Conservation (phyloP, 805 yeast genomes). For the Lachancea kluyveri region DNA sequence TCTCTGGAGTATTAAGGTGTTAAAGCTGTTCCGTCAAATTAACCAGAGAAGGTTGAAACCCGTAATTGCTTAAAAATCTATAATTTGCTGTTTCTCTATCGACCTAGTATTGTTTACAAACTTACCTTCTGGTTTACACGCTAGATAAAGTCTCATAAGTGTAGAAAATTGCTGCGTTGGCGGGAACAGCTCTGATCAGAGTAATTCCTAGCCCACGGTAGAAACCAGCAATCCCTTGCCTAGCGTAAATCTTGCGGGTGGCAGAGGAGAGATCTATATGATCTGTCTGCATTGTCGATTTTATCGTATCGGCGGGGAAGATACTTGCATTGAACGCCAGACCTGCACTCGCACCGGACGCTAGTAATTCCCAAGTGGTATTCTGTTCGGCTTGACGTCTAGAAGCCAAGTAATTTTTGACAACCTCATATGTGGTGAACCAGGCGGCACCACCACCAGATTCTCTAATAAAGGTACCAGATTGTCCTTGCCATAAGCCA, state of each 20-base stretch:
- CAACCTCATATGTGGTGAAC: slow-evolving; percentile 83
- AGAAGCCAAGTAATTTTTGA: slow-evolving; percentile 32
- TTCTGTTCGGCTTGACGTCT: slow-evolving; percentile 23
- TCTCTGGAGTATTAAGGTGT: slow-evolving; percentile 46
- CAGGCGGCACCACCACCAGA: slow-evolving; percentile 88
- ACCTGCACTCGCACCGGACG: slow-evolving; percentile 87
- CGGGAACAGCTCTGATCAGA: slow-evolving; percentile 74
- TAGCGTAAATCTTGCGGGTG: slow-evolving; percentile 35
- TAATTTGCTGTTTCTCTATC: too few species aligned
- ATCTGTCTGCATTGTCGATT: slow-evolving; percentile 67
- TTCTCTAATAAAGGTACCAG: slow-evolving; percentile 76
- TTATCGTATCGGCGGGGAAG: slow-evolving; percentile 88
- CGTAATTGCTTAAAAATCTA: too few species aligned
- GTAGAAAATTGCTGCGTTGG: slow-evolving; percentile 81
- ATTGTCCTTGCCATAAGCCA: slow-evolving; percentile 87
- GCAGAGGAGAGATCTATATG: slow-evolving; percentile 37
- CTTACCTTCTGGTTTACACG: slow-evolving; percentile 4
- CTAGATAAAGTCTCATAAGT: slow-evolving; percentile 51
- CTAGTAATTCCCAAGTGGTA: slow-evolving; percentile 48
- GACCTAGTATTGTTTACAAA: too few species aligned
- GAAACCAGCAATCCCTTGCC: slow-evolving; percentile 63
- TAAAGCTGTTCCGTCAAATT: slow-evolving; percentile 33
- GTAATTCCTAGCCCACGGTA: slow-evolving; percentile 87
- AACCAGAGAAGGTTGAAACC: slow-evolving; percentile 4
- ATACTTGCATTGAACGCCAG: slow-evolving; percentile 69